These are phyloP conservation scores for Salvia hispanica DNA, from an alignment of 257 asterid genomes.

Conservation along the genomic window DNA sequence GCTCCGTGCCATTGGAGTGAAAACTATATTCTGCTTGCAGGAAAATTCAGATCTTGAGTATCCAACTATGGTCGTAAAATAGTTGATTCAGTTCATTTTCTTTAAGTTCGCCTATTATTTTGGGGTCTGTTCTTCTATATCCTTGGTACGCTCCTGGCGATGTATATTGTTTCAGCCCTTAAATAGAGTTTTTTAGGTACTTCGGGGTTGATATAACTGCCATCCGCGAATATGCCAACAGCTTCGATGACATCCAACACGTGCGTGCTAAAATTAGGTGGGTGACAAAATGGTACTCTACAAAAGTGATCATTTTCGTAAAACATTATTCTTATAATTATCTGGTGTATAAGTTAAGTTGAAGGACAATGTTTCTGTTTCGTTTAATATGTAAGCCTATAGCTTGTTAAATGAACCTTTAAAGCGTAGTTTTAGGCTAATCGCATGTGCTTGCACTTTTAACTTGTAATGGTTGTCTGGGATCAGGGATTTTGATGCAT, in stretches of 20 bases:
- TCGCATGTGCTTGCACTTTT: background rate
- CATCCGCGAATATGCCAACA: conserved; percentile 72
- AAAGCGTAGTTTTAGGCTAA: background rate
- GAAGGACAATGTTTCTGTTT: background rate
- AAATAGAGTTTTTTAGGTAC: conserved; percentile 58
- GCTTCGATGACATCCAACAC: conserved; percentile 72
- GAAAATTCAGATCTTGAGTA: conserved; percentile 94
- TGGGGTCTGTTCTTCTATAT: conserved; percentile 11
- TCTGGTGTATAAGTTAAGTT: background rate
- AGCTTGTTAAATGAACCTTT: background rate
- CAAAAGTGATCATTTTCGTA: conserved; percentile 1
- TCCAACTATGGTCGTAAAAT: conserved; percentile 43
- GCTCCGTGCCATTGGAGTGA: conserved; percentile 88
- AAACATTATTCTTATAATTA: background rate
- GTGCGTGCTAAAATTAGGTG: conserved; percentile 92
- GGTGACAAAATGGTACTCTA: conserved; percentile 25
- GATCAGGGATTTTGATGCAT: conserved; percentile 93
- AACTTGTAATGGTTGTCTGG: conserved; percentile 8
- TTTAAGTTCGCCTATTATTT: conserved; percentile 1
- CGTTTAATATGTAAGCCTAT: background rate
- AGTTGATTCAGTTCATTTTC: conserved; percentile 14
- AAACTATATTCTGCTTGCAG: conserved; percentile 90
- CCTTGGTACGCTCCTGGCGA: conserved; percentile 13
- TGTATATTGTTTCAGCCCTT: conserved; percentile 49
- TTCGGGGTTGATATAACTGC: conserved; percentile 82